A percentile compares a stretch with the other conserved stretches of the same genome.
Conservation (phyloP, 371 early-diverging fungal genomes). For the Apophysomyces variabilis region DNA sequence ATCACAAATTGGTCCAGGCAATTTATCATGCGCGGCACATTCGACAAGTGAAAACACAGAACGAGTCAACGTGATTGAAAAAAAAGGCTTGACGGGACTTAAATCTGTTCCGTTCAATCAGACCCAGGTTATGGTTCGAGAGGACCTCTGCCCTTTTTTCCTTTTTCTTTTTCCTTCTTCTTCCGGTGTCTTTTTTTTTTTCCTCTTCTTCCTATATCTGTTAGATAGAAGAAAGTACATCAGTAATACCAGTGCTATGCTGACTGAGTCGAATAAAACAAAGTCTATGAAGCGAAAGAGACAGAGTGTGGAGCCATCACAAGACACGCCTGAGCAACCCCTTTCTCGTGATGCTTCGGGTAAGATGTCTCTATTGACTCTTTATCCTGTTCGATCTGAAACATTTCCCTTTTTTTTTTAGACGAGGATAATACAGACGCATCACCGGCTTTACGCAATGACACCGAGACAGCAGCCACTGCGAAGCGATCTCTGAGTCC, state of each 20-base stretch:
- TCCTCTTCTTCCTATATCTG: too few species aligned
- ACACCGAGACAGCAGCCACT: background rate
- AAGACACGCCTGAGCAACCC: constrained; percentile 14
- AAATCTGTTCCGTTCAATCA: background rate
- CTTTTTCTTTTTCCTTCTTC: background rate
- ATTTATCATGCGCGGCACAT: constrained; percentile 5
- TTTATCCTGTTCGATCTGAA: background rate
- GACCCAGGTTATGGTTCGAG: background rate
- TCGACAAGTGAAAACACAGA: background rate
- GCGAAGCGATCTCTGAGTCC: constrained; percentile 10
- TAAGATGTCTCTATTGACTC: background rate
- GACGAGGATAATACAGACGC: constrained; percentile 23
- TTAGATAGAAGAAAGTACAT: background rate
- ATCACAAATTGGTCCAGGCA: constrained; percentile 2
- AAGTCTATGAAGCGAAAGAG: constrained; percentile 1
- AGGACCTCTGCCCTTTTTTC: background rate
- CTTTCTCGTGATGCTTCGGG: constrained; percentile 26
- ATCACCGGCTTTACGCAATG: background rate
- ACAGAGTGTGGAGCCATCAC: background rate
- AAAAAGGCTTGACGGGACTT: background rate
- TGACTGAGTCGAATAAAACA: background rate
- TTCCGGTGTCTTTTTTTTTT: too few species aligned
- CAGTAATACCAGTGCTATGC: background rate
- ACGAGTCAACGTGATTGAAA: constrained; percentile 4
- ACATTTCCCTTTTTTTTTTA: background rate